Percentiles rank a stretch among this genome's conserved stretches.
Conservation (phyloP, 495 filamentous ascomycete species). For the Neurospora tetraspora region DNA sequence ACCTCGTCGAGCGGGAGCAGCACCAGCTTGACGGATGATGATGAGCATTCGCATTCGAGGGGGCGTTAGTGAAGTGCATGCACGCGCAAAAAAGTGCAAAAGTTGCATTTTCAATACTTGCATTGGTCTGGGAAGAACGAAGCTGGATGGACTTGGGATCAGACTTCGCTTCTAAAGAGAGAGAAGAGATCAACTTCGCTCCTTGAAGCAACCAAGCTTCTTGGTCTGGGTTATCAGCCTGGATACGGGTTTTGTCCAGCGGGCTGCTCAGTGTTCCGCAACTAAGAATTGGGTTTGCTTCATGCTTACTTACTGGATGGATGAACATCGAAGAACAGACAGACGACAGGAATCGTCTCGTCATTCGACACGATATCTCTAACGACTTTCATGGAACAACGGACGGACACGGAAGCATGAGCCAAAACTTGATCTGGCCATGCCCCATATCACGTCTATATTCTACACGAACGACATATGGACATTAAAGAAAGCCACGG, state of each 20-base stretch:
- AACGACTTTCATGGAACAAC: not conserved
- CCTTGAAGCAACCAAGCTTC: no score
- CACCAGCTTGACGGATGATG: conserved; percentile 6
- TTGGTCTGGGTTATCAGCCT: no score
- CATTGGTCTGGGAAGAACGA: no score
- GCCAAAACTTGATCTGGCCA: not conserved
- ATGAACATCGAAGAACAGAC: not conserved
- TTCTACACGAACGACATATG: no score
- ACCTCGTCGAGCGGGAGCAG: conserved; percentile 22
- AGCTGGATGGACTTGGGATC: no score
- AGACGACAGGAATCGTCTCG: not conserved
- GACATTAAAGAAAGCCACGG: no score
- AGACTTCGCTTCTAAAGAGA: no score
- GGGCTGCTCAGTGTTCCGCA: no score
- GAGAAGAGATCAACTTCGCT: no score
- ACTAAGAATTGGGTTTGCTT: no score
- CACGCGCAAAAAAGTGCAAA: not conserved
- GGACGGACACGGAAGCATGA: not conserved
- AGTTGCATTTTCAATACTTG: no score
- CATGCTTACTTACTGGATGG: not conserved
- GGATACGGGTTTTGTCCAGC: no score
- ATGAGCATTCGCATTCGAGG: not conserved
- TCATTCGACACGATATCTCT: not conserved
- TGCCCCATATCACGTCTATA: not conserved
- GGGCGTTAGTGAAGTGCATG: not conserved